phyloP scores from a whole-genome alignment of 495 filamentous ascomycete species.

The Penicillium paxilli region DNA sequence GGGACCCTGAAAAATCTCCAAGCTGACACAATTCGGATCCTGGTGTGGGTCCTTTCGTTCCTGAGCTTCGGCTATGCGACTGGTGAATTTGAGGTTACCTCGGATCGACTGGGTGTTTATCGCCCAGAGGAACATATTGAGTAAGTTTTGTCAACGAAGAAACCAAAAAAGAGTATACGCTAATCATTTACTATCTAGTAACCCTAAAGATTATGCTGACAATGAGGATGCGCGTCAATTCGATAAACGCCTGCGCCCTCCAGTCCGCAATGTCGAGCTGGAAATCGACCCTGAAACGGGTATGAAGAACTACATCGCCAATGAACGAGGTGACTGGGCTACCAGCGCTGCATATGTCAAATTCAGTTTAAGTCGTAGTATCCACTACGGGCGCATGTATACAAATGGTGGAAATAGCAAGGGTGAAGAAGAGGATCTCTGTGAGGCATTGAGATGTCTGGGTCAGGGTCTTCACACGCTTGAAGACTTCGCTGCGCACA shows the following conservation, averaged over 20 bases:
- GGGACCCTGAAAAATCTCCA: slow-evolving; percentile 87
- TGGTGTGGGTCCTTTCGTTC: slow-evolving; percentile 91
- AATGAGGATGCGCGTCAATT: slow-evolving; percentile 80
- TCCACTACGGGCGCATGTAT: slow-evolving; percentile 88
- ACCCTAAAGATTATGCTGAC: slow-evolving; percentile 89
- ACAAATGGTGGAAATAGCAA: slow-evolving; percentile 63
- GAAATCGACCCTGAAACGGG: slow-evolving; percentile 81
- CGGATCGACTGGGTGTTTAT: slow-evolving; percentile 87
- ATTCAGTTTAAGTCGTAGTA: slow-evolving; percentile 77
- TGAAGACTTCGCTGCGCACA: slow-evolving; percentile 95
- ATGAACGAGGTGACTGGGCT: slow-evolving; percentile 79
- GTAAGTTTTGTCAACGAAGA: slow-evolving; percentile 30
- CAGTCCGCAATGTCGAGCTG: slow-evolving; percentile 71
- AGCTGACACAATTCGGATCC: slow-evolving; percentile 83
- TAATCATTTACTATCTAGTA: slow-evolving; percentile 36
- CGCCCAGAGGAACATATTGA: slow-evolving; percentile 93
- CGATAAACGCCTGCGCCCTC: slow-evolving; percentile 79
- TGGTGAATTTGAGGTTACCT: slow-evolving; percentile 92
- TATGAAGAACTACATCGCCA: slow-evolving; percentile 99
- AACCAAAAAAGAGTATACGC: background rate
- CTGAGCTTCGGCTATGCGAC: slow-evolving; percentile 97
- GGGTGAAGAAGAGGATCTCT: slow-evolving; percentile 83
- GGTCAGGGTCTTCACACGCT: slow-evolving; percentile 92
- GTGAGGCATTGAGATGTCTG: slow-evolving; percentile 82
- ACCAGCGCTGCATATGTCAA: slow-evolving; percentile 90